Conservation (phyloP, 768 basidiomycete species). For the Gyrodon lividus region DNA sequence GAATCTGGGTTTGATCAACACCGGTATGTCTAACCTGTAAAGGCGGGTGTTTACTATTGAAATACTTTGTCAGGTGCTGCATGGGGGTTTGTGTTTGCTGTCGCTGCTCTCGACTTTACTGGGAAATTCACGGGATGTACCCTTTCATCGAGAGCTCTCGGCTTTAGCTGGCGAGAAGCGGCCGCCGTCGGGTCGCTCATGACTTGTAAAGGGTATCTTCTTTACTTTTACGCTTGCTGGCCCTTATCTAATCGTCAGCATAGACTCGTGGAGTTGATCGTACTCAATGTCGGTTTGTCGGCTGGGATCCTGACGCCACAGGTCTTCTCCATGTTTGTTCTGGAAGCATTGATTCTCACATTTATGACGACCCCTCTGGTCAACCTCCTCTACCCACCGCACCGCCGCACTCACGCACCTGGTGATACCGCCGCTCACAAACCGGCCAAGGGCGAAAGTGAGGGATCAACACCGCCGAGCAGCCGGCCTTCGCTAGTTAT, state of each 20-base stretch:
- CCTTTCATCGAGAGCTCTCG: slow-evolving; percentile 61
- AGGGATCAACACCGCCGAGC: background rate
- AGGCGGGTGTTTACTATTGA: background rate
- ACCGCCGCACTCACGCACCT: slow-evolving; percentile 49
- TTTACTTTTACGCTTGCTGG: background rate
- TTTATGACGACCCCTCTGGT: slow-evolving; percentile 87
- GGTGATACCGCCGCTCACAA: background rate
- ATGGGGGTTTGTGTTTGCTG: slow-evolving; percentile 86
- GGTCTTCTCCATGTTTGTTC: slow-evolving; percentile 95
- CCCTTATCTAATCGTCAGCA: slow-evolving; percentile 2
- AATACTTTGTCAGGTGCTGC: slow-evolving; percentile 52
- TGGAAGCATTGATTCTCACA: slow-evolving; percentile 80
- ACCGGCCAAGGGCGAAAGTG: background rate
- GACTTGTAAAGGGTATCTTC: slow-evolving; percentile 88
- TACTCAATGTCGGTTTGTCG: slow-evolving; percentile 88
- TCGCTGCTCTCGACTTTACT: slow-evolving; percentile 72
- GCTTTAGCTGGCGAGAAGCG: slow-evolving; percentile 81
- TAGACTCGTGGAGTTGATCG: slow-evolving; percentile 90
- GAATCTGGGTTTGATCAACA: slow-evolving; percentile 78
- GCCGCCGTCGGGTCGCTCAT: slow-evolving; percentile 88
- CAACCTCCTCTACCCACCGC: slow-evolving; percentile 63
- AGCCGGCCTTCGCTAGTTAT: background rate
- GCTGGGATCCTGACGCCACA: slow-evolving; percentile 73
- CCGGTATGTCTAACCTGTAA: slow-evolving; percentile 44
- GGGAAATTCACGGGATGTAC: slow-evolving; percentile 90